These are phyloP conservation scores for Paxillus ammoniavirescens DNA, from an alignment of 768 basidiomycete genomes.

Conservation along the genomic window DNA sequence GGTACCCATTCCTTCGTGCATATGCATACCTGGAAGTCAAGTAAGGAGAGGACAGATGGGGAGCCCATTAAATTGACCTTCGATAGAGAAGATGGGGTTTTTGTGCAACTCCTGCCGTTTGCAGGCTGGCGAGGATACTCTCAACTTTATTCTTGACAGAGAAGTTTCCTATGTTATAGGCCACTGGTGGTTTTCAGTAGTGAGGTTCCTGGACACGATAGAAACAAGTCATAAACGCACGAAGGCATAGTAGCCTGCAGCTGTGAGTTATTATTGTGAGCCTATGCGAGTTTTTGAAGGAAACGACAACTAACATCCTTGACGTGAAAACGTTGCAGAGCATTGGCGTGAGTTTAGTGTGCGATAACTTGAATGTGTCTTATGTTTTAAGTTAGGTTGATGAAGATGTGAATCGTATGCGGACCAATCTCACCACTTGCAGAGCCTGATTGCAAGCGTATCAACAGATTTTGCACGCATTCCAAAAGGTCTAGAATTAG, in stretches of 20 bases:
- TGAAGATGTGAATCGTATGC: not conserved
- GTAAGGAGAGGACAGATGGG: not conserved
- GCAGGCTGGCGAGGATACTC: conserved; percentile 11
- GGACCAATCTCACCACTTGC: conserved; percentile 23
- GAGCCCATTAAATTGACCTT: not conserved
- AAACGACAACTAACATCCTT: conserved; percentile 42
- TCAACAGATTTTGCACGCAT: conserved; percentile 25
- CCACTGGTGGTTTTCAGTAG: conserved; percentile 3
- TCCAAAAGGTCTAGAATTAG: conserved; percentile 11
- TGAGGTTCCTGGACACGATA: not conserved
- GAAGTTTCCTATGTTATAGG: conserved; percentile 26
- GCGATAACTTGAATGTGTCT: conserved; percentile 5
- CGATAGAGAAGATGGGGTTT: conserved; percentile 9
- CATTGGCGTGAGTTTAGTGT: conserved; percentile 12
- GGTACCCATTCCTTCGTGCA: conserved; percentile 1
- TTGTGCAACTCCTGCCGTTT: not conserved
- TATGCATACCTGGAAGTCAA: not conserved
- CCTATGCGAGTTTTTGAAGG: not conserved
- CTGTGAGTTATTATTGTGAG: conserved; percentile 25
- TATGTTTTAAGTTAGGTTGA: not conserved
- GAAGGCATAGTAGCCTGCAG: conserved; percentile 45
- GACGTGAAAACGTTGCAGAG: conserved; percentile 40
- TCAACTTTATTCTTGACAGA: conserved; percentile 3
- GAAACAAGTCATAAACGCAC: conserved; percentile 33
- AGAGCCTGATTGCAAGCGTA: conserved; percentile 27